Conservation (phyloP, 225 moss, liverwort and hornwort genomes). For the Climacium dendroides region DNA sequence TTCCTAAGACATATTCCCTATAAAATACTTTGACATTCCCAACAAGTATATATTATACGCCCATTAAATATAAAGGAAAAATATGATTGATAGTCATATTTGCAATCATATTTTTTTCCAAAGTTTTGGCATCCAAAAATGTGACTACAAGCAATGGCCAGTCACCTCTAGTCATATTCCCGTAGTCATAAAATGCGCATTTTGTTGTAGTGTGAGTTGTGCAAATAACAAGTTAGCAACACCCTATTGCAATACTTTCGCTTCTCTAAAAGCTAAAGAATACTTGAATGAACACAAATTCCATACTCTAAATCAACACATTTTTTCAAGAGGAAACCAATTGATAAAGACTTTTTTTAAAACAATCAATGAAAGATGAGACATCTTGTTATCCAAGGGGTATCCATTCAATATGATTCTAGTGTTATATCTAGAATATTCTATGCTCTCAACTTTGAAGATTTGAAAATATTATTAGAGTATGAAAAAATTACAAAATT, state of each 20-base stretch:
- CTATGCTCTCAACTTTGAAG: background rate
- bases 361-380: background rate
- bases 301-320: background rate
- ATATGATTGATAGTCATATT: too few relatives aligned
- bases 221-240: background rate
- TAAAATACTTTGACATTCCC: too few relatives aligned
- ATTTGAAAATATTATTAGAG: background rate
- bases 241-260: rapidly evolving
- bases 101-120: too few relatives aligned
- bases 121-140: too few relatives aligned
- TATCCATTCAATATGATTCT: rapidly evolving
- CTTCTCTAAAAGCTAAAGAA: background rate
- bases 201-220: too few relatives aligned
- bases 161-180: too few relatives aligned
- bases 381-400: background rate
- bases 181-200: too few relatives aligned
- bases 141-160: too few relatives aligned
- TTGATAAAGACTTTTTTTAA: rapidly evolving
- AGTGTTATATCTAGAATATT: rapidly evolving
- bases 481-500: rapidly evolving
- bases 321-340: rapidly evolving
- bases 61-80: too few relatives aligned
- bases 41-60: too few relatives aligned
- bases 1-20: too few relatives aligned
- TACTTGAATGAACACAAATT: background rate